These are phyloP conservation scores for Neurospora sublineolata DNA, from an alignment of 495 filamentous ascomycete species.

Conservation along the genomic window DNA sequence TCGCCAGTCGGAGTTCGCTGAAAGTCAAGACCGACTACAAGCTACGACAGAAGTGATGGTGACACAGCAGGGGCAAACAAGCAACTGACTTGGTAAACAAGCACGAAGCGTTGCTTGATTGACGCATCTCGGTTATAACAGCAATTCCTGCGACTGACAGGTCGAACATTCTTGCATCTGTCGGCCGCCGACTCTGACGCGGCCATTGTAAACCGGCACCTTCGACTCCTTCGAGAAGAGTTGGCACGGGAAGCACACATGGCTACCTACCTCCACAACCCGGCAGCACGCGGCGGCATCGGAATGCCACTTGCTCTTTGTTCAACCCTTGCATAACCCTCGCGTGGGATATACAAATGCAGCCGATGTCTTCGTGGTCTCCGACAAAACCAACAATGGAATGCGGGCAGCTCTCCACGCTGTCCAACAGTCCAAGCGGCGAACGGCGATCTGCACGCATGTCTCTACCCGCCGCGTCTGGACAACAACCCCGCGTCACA, in stretches of 20 bases:
- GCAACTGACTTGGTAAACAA: not conserved
- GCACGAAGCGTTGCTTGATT: not conserved
- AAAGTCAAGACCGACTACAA: not conserved
- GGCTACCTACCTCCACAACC: not conserved
- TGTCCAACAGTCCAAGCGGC: not conserved
- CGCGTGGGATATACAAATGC: not conserved
- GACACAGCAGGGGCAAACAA: not conserved
- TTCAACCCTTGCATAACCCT: not conserved
- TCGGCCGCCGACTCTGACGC: not conserved
- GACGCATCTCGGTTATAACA: not conserved
- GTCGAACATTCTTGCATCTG: not conserved
- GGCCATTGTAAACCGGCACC: not conserved
- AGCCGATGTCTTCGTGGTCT: not conserved
- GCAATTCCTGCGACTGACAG: not conserved
- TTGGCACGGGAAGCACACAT: not conserved
- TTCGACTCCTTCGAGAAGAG: not conserved
- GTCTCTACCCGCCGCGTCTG: not conserved
- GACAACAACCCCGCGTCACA: not conserved
- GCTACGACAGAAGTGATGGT: not conserved
- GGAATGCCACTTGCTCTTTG: not conserved
- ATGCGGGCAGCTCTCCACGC: not conserved
- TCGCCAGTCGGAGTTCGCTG: not conserved
- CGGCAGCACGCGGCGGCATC: not conserved
- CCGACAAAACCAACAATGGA: not conserved
- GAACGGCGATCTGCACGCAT: not conserved